Evolutionary conservation across 2,329 filamentous ascomycete species (phyloP).

Genomic region (Penicillium vulpinum): DNA sequence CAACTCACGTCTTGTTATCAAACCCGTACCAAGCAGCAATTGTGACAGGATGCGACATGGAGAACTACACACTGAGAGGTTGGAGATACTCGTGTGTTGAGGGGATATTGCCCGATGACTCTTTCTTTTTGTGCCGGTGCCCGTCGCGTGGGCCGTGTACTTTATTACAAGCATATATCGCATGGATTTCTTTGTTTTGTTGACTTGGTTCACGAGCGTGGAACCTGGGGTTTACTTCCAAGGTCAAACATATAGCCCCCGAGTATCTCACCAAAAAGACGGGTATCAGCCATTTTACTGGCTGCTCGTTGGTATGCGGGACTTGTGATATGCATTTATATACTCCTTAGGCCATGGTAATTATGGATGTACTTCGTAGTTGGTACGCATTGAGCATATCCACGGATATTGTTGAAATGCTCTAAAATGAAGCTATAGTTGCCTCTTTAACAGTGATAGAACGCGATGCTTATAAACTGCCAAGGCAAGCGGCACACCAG

Average conservation of each 20-base stretch:
- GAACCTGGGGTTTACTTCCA: neutral
- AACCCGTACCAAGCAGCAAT: neutral
- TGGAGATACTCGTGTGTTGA: neutral
- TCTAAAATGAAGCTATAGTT: neutral
- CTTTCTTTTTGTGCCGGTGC: slow-evolving; percentile 11
- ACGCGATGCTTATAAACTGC: neutral
- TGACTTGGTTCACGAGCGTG: neutral
- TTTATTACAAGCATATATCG: slow-evolving; percentile 37
- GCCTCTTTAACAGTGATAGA: too few species aligned
- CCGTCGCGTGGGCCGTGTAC: slow-evolving; percentile 26
- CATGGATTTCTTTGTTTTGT: slow-evolving; percentile 27
- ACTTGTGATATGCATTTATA: neutral
- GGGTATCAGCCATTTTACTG: neutral
- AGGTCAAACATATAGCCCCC: neutral
- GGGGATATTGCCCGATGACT: neutral
- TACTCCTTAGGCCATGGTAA: neutral
- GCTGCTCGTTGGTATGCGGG: neutral
- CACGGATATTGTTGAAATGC: too few species aligned
- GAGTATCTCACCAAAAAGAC: neutral
- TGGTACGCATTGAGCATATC: neutral
- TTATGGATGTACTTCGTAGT: too few species aligned
- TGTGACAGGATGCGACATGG: neutral
- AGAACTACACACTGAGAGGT: neutral
- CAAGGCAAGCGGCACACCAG: too few species aligned
- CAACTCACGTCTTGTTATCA: slow-evolving; percentile 3